These are phyloP conservation scores for Cardiospermum halicacabum DNA, from an alignment of 345 rosid genomes.

Conservation along the genomic window DNA sequence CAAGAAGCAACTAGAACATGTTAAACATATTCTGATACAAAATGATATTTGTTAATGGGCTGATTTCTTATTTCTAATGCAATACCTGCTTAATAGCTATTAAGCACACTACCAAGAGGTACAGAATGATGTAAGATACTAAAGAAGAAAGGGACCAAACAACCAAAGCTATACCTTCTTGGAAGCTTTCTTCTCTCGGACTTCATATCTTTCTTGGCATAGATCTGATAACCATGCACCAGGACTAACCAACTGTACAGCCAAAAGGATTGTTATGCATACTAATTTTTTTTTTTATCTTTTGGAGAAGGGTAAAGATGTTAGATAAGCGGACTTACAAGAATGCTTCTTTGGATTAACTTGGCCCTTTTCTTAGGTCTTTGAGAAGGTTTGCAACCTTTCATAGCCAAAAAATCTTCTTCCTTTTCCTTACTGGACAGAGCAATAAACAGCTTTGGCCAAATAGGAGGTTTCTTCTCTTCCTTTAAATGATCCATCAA, in stretches of 20 bases:
- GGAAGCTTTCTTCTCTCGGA: conserved; percentile 86
- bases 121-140: not conserved
- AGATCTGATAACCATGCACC: conserved; percentile 89
- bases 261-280: not conserved
- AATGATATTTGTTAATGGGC: not conserved
- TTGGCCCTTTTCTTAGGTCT: conserved; percentile 91
- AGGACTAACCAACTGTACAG: conserved; percentile 74
- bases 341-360: conserved; percentile 74
- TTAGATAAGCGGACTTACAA: conserved; percentile 37
- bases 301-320: not conserved
- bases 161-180: conserved; percentile 61
- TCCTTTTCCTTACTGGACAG: conserved; percentile 91
- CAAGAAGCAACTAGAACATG: not conserved
- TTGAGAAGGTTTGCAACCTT: conserved; percentile 91
- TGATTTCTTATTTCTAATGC: not conserved
- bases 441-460: conserved; percentile 75
- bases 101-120: not conserved
- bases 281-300: not conserved
- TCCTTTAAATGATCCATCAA: conserved; percentile 56
- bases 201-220: conserved; percentile 83
- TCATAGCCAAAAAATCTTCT: conserved; percentile 92
- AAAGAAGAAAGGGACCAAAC: not conserved
- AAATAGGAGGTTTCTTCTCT: conserved; percentile 42
- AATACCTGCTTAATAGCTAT: not conserved
- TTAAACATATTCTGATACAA: not conserved